Conservation (phyloP, 495 filamentous ascomycete species). For the Rhypophila decipiens region DNA sequence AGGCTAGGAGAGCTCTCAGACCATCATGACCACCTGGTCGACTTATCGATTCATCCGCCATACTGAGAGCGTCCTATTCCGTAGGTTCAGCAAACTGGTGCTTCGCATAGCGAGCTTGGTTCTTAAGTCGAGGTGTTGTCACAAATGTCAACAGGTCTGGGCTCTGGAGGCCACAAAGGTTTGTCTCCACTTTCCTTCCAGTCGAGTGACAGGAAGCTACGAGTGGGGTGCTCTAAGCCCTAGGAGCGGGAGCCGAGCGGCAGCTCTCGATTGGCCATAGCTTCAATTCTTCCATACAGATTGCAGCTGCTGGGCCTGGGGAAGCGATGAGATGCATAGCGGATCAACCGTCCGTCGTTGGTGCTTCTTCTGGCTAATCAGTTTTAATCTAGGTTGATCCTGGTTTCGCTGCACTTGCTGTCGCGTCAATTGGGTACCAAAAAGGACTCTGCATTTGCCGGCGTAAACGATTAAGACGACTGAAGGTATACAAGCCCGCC, state of each 20-base stretch:
- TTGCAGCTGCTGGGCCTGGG: background rate
- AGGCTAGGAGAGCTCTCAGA: too few species aligned
- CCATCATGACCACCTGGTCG: too few species aligned
- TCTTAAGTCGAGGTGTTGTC: background rate
- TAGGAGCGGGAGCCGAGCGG: background rate
- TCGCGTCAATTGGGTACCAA: background rate
- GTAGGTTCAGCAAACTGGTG: too few species aligned
- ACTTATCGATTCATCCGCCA: too few species aligned
- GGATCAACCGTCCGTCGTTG: background rate
- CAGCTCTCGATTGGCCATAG: too few species aligned
- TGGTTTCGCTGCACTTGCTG: background rate
- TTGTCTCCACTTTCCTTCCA: too few species aligned
- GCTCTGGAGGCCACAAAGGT: too few species aligned
- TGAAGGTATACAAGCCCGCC: background rate
- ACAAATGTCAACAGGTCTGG: background rate
- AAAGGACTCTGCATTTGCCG: background rate
- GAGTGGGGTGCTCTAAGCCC: background rate
- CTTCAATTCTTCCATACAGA: background rate
- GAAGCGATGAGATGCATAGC: background rate
- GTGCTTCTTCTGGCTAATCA: background rate
- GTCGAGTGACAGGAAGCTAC: background rate
- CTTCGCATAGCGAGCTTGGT: too few species aligned
- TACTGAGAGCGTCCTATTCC: too few species aligned
- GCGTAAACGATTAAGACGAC: background rate
- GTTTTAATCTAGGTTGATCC: background rate